A percentile compares a stretch with the other conserved stretches of the same genome.
These are phyloP conservation scores for Choricystis sp. DNA, from an alignment of 139 green algal genomes.

Conservation along the genomic window DNA sequence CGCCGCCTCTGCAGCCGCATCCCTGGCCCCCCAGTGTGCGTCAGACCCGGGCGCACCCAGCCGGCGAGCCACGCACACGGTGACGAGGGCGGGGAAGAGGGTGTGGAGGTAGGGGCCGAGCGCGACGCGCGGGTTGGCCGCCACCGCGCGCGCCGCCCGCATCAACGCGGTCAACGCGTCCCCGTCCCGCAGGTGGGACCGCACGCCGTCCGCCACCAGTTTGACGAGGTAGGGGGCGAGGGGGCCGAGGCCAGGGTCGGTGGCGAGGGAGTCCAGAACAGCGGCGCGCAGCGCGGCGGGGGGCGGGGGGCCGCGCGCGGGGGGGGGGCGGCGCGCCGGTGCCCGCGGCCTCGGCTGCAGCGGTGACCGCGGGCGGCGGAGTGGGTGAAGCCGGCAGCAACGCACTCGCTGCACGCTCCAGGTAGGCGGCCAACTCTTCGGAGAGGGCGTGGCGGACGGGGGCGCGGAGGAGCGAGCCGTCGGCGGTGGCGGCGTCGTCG, in stretches of 20 bases:
- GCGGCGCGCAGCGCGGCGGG: slow-evolving; percentile 2
- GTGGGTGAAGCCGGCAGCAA: slow-evolving; percentile 14
- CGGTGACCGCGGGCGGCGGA: too few relatives aligned
- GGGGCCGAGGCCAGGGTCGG: slow-evolving; percentile 46
- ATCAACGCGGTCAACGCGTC: slow-evolving; percentile 19
- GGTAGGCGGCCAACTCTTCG: slow-evolving; percentile 60
- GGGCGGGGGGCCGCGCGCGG: neutral
- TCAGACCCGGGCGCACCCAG: slow-evolving; percentile 20
- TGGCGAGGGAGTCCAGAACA: slow-evolving; percentile 6
- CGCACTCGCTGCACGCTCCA: slow-evolving; percentile 30
- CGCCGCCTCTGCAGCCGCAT: slow-evolving; percentile 35
- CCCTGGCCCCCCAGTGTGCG: slow-evolving; percentile 27
- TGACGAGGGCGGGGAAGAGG: slow-evolving; percentile 65
- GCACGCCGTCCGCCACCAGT: slow-evolving; percentile 47
- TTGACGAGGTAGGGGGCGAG: slow-evolving; percentile 71
- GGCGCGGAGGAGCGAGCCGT: slow-evolving; percentile 19
- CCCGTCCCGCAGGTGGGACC: slow-evolving; percentile 11
- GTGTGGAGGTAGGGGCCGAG: slow-evolving; percentile 67
- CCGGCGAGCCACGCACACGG: slow-evolving; percentile 44
- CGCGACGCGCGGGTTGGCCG: slow-evolving; percentile 47
- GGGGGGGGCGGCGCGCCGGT: neutral
- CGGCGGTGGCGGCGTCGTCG: neutral
- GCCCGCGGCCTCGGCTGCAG: neutral
- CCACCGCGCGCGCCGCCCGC: slow-evolving; percentile 27
- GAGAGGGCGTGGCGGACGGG: slow-evolving; percentile 61